A percentile compares a stretch with the other conserved stretches of the same genome.
Evolutionary conservation across 2,329 filamentous ascomycete species (phyloP).

Genomic region (Arachnopeziza araneosa): DNA sequence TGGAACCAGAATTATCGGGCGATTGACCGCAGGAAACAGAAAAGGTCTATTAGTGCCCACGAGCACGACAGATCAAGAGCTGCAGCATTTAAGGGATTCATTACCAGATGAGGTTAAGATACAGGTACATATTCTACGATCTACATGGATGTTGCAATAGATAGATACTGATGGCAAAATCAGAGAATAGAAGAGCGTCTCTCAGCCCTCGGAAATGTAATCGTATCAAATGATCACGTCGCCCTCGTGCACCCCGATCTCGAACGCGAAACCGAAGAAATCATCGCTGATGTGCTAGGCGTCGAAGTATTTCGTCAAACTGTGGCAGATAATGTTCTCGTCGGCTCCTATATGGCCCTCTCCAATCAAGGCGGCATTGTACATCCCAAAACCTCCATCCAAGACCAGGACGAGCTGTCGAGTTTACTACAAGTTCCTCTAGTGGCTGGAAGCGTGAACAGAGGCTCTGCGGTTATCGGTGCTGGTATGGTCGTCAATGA

Average conservation of each 20-base stretch:
- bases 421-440: slow-evolving; percentile 91
- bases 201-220: slow-evolving; percentile 93
- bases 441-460: slow-evolving; percentile 89
- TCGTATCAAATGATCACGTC: slow-evolving; percentile 94
- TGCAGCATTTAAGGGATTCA: slow-evolving; percentile 93
- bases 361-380: slow-evolving; percentile 96
- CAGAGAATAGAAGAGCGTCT: slow-evolving; percentile 94
- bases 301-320: slow-evolving; percentile 92
- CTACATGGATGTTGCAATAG: not conserved
- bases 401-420: slow-evolving; percentile 96
- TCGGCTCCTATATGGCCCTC: slow-evolving; percentile 92
- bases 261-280: slow-evolving; percentile 97
- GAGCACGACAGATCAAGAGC: slow-evolving; percentile 93
- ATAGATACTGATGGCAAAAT: not conserved
- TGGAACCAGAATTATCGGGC: slow-evolving; percentile 91
- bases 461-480: slow-evolving; percentile 90
- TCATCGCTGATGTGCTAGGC: slow-evolving; percentile 88
- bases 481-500: slow-evolving; percentile 97
- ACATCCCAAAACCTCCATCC: slow-evolving; percentile 92
- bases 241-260: slow-evolving; percentile 94
- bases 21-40: slow-evolving; percentile 92
- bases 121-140: slow-evolving; percentile 34
- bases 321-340: slow-evolving; percentile 93
- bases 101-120: slow-evolving; percentile 90
- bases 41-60: slow-evolving; percentile 96